Evolutionary conservation across 192 early-diverging fungal genomes (phyloP).

Genomic region (Coemansia reversa): DNA sequence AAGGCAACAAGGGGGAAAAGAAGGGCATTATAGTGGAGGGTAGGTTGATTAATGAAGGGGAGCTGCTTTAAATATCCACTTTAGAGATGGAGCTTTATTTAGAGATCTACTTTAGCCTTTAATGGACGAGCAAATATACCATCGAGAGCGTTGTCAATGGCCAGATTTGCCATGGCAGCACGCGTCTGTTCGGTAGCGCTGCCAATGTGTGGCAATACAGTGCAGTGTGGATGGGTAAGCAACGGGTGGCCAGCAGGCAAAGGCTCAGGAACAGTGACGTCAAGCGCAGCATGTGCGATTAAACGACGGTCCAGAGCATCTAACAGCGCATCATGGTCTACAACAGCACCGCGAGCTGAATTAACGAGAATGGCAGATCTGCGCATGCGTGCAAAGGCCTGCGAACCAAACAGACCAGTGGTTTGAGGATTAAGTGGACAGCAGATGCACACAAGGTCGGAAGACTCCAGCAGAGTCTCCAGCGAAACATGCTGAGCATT

Average conservation of each 20-base stretch:
- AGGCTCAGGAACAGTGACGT: conserved; percentile 88
- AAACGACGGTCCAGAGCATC: conserved; percentile 59
- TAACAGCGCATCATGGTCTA: conserved; percentile 72
- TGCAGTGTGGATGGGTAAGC: conserved; percentile 59
- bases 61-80: no score
- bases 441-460: conserved; percentile 74
- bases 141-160: conserved; percentile 69
- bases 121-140: conserved; percentile 59
- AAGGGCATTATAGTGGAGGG: no score
- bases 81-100: no score
- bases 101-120: conserved; percentile 22
- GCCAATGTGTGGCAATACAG: conserved; percentile 84
- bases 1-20: neutral
- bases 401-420: conserved; percentile 64
- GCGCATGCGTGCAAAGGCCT: conserved; percentile 72
- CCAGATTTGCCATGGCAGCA: conserved; percentile 74
- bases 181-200: conserved; percentile 81
- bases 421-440: conserved; percentile 75
- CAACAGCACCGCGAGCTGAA: conserved; percentile 74
- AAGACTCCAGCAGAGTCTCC: conserved; percentile 58
- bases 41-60: no score
- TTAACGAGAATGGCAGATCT: conserved; percentile 71
- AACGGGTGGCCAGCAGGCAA: conserved; percentile 63
- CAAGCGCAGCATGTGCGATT: conserved; percentile 74
- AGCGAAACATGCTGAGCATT: conserved; percentile 57